Conservation (phyloP, 2,329 filamentous ascomycete species). For the Sordariomycetes sp. region DNA sequence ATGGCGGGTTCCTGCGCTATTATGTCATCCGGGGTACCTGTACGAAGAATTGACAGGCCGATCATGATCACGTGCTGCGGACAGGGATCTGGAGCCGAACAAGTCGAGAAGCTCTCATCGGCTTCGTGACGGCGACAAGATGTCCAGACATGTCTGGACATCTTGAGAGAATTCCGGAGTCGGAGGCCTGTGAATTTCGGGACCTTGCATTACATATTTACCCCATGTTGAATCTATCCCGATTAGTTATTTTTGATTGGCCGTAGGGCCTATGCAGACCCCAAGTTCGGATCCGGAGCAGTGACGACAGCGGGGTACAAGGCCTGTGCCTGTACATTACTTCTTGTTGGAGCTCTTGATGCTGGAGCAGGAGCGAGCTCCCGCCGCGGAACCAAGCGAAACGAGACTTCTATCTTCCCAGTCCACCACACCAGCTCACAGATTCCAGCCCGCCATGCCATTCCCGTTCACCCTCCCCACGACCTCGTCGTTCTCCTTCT, state of each 20-base stretch:
- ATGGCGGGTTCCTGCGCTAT: not conserved
- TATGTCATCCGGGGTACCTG: slow-evolving; percentile 1
- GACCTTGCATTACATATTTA: not conserved
- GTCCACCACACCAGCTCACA: not conserved
- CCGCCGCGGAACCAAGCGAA: not conserved
- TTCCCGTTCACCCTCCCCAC: slow-evolving; percentile 84
- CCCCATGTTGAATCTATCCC: not conserved
- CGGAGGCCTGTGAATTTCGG: not conserved
- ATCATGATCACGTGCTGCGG: not conserved
- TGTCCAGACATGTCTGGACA: not conserved
- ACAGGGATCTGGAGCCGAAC: not conserved
- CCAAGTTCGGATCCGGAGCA: not conserved
- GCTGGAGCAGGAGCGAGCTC: no score
- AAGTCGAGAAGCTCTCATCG: not conserved
- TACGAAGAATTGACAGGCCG: not conserved
- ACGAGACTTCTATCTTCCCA: not conserved
- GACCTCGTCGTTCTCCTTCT: slow-evolving; percentile 78
- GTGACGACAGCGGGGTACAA: not conserved
- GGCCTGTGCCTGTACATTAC: no score
- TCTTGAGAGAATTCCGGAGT: not conserved
- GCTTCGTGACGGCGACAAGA: not conserved
- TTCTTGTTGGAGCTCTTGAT: not conserved
- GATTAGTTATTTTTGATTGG: not conserved
- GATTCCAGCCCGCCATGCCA: slow-evolving; percentile 51
- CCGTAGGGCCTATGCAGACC: not conserved